These are phyloP conservation scores for Xylaria palmicola DNA, from an alignment of 495 filamentous ascomycete species.

Conservation along the genomic window DNA sequence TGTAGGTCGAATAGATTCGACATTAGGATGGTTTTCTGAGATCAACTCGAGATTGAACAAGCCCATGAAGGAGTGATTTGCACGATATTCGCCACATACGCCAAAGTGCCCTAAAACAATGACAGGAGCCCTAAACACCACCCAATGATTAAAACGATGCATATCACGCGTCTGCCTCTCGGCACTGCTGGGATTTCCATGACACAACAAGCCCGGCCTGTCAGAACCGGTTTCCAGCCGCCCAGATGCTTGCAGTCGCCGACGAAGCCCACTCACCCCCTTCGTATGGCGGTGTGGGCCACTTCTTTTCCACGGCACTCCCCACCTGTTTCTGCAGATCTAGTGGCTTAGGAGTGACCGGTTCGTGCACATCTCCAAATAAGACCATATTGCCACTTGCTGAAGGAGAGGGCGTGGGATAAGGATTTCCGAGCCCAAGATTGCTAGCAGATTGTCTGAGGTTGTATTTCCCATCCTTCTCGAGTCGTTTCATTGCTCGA, in stretches of 20 bases:
- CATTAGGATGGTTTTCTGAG: slow-evolving; percentile 27
- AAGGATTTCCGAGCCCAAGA: slow-evolving; percentile 68
- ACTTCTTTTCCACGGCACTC: slow-evolving; percentile 60
- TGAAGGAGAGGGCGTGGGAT: slow-evolving; percentile 89
- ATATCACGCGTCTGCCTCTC: slow-evolving; percentile 26
- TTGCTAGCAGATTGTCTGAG: slow-evolving; percentile 59
- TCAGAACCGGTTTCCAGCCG: slow-evolving; percentile 59
- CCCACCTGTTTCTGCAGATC: slow-evolving; percentile 51
- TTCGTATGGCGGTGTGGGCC: slow-evolving; percentile 92
- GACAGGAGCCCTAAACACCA: slow-evolving; percentile 29
- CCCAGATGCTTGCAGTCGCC: slow-evolving; percentile 72
- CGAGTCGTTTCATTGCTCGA: slow-evolving; percentile 49
- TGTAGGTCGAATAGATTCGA: slow-evolving; percentile 24
- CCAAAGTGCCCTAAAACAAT: slow-evolving; percentile 20
- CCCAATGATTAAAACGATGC: slow-evolving; percentile 30
- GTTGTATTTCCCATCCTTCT: slow-evolving; percentile 49
- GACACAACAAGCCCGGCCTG: slow-evolving; percentile 5
- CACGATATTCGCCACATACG: slow-evolving; percentile 18
- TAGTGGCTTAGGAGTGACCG: slow-evolving; percentile 57
- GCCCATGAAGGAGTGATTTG: slow-evolving; percentile 28
- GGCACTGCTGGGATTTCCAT: slow-evolving; percentile 22
- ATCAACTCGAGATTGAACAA: slow-evolving; percentile 31
- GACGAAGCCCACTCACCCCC: slow-evolving; percentile 88
- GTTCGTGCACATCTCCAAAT: slow-evolving; percentile 66
- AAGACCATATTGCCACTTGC: slow-evolving; percentile 72